Base-by-base conservation (phyloP, 164 flowering plant genomes). In the Protea cynaroides region DNA sequence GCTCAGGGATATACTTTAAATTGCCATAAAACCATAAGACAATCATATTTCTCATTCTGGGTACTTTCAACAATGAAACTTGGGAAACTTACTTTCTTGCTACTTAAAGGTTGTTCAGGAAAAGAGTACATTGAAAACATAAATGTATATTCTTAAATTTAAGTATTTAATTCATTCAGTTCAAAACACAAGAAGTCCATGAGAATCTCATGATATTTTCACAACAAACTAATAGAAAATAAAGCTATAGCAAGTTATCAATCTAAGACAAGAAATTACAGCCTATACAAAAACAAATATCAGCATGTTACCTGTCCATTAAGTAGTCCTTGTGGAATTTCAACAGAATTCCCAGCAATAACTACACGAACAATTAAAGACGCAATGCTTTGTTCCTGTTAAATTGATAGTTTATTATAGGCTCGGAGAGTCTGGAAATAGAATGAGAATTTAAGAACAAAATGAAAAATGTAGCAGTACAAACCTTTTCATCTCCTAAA, bases 341-440 rank as follows among this genome's bases (percentile, higher is more conserved):
- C 87, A 59, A 95, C 85, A 72, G 97, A 95, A 69, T 90, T 88
- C 62, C 97, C 99, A 70, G 92, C 89, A 83, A 92, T 81, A 50
- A 95, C 89, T 5, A 92, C 83, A 73, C 77, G 94, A 71, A 90
- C 91, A 65, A 95, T 87, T 69, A 87, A 72, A 56, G 97, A 87
- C 69, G 99, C 92, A 75, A 83, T 72, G 43, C 68, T 64, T 81
- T 88, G 96, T 69, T 87, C 97, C 99, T 89, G 81, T 47, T 66
- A 53, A 70, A 61, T 63, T 64, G 23, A 67, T 24, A 62, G 25
- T 25, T 29, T 13, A 29, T 43, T 40, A 4, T 24, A 52, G n/a
- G 59, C 25, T 3, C 8, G 12, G 50, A 15, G 34, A 47, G 55
- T 44, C 53, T 8, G 9, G 36, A 29, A 37, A 19, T 43, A 25